Evolutionary conservation across 2,329 filamentous ascomycete genomes (phyloP).

Genomic region (Grosmannia serpens): DNA sequence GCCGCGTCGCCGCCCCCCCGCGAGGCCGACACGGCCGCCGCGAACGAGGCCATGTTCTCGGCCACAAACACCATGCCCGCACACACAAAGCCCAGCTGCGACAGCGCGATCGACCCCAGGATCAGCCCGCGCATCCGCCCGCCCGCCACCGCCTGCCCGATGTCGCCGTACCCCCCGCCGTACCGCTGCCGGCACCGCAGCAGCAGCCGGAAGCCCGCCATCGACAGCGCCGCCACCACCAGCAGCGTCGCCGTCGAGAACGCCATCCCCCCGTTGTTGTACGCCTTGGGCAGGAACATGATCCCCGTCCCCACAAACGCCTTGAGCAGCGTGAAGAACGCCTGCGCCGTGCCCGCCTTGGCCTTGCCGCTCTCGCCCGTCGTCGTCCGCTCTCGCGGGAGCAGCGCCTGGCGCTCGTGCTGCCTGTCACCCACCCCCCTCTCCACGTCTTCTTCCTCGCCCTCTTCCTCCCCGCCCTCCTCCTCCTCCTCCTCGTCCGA

Average conservation of each 20-base stretch:
- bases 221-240: constrained; percentile 52
- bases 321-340: constrained; percentile 69
- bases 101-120: constrained; percentile 58
- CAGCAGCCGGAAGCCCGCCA: constrained; percentile 60
- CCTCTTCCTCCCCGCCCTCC: constrained; percentile 31
- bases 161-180: constrained; percentile 63
- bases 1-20: background rate
- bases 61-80: constrained; percentile 68
- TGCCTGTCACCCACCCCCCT: constrained; percentile 23
- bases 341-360: constrained; percentile 49
- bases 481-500: constrained; percentile 49
- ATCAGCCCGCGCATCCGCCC: constrained; percentile 52
- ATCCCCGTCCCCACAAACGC: constrained; percentile 72
- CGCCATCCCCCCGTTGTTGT: constrained; percentile 64
- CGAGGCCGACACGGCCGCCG: constrained; percentile 42
- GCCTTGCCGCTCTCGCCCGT: constrained; percentile 39
- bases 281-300: constrained; percentile 72
- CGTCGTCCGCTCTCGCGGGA: background rate
- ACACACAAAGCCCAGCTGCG: constrained; percentile 68
- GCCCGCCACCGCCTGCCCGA: constrained; percentile 56
- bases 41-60: constrained; percentile 59
- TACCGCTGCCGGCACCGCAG: constrained; percentile 53
- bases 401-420: background rate
- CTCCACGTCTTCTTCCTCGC: constrained; percentile 7
- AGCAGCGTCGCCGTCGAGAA: constrained; percentile 62